Conservation (phyloP, 2,329 filamentous ascomycete species). For the Fusarium sp. region DNA sequence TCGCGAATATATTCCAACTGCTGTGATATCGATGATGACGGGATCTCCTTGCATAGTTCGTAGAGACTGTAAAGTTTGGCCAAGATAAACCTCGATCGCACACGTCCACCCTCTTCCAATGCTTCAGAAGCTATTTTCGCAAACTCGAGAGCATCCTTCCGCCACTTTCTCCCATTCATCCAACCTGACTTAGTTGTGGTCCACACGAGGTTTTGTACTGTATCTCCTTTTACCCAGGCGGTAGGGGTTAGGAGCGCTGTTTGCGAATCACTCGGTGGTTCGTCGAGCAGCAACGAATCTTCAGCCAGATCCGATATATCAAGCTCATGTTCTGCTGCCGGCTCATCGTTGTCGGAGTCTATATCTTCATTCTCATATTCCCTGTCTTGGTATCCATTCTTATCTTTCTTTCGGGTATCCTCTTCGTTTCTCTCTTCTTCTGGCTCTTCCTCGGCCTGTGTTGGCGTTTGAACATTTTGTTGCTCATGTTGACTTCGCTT, state of each 20-base stretch:
- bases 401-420: neutral
- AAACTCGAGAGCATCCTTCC: neutral
- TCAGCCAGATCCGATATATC: neutral
- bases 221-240: constrained; percentile 8
- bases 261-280: constrained; percentile 9
- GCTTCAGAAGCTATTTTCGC: neutral
- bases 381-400: neutral
- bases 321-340: neutral
- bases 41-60: constrained; percentile 24
- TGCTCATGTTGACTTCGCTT: neutral
- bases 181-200: constrained; percentile 12
- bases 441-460: neutral
- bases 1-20: constrained; percentile 28
- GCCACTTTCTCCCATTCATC: constrained; percentile 31
- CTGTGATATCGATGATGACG: constrained; percentile 7
- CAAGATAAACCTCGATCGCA: constrained; percentile 22
- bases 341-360: neutral
- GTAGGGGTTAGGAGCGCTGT: neutral
- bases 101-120: neutral
- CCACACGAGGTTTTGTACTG: constrained; percentile 6
- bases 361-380: neutral
- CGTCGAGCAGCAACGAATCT: constrained; percentile 34
- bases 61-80: constrained; percentile 18
- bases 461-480: neutral
- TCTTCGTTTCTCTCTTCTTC: neutral